Evolutionary conservation across 2,329 filamentous ascomycete genomes (phyloP), one percentile per base, ranked within the genome.

Genomic region (Aureobasidium zeae): DNA sequence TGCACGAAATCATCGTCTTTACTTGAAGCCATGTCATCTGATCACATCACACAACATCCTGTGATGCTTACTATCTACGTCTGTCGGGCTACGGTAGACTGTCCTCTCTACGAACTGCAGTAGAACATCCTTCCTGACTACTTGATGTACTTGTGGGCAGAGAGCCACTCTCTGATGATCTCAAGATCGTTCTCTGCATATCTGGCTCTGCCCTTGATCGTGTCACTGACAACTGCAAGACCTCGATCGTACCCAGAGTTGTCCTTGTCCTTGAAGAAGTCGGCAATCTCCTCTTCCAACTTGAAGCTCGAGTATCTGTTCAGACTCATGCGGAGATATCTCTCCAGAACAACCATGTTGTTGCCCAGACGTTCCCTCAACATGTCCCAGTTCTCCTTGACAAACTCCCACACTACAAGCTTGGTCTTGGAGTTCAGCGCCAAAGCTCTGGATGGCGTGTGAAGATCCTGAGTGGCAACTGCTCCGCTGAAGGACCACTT

Each of bases 271-370:
- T 76, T 72, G 70, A 96, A 98, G 72, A 98, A 98, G 2, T 66
- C 62, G 37, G 80, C 72, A 55, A 98, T 91, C 43, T 95, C 86
- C 51, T 78, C 71, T 49, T 86, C 74, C 12, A 77, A 72, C 50
- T 74, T 73, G 11, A 70, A 66, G 54, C 86, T 80, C 3, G 84
- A 77, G 60, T 93, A 96, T 58, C 84, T 83, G 56, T 77, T 77
- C 53, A 98, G 68, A 32, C 79, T 79, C 53, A 83, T 71, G 53
- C 84, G 80, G 54, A 98, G 68, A 65, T 94, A 94, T 35, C 89
- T 80, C 65, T 98, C 89, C 12, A 95, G 71, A 3, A 95, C 77
- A 21, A 95, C 82, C 50, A 86, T 83, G 66, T 95, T 95, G 30
- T 72, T 71, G 60, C 76, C 79, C 44, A 96, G 72, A 62, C 82